Conservation (phyloP, 352 stramenopile genomes). For the Pythium inflatum region DNA sequence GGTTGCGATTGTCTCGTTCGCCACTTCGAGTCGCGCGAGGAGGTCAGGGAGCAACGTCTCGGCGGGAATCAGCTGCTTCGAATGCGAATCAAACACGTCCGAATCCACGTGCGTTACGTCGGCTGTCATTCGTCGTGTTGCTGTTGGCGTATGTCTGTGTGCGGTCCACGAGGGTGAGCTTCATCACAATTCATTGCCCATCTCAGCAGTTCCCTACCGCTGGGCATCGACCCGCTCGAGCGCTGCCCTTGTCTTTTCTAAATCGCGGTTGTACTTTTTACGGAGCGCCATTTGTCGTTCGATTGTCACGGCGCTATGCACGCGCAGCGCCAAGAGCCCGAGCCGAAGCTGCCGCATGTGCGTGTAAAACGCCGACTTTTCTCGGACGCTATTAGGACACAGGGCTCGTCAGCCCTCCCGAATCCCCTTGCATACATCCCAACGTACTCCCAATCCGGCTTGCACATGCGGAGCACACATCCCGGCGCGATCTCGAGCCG, state of each 20-base stretch:
- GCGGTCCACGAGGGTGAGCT: too few relatives aligned
- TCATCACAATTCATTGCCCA: background rate
- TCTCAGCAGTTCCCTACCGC: constrained; percentile 32
- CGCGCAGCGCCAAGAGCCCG: constrained; percentile 41
- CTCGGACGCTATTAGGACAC: constrained; percentile 32
- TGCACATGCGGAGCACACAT: constrained; percentile 59
- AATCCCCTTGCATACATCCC: background rate
- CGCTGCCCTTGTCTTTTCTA: constrained; percentile 48
- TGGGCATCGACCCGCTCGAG: constrained; percentile 45
- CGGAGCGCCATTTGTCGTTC: constrained; percentile 44
- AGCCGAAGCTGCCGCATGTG: constrained; percentile 65
- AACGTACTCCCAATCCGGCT: constrained; percentile 65
- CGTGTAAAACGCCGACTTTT: constrained; percentile 59
- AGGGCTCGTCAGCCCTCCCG: too few relatives aligned
- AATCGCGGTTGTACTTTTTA: constrained; percentile 56
- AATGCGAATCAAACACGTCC: constrained; percentile 68
- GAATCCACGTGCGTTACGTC: constrained; percentile 56
- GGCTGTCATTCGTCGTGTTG: constrained; percentile 15
- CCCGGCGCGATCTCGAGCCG: constrained; percentile 40
- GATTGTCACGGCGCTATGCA: constrained; percentile 37
- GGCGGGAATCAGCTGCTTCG: constrained; percentile 60
- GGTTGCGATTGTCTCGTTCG: constrained; percentile 42
- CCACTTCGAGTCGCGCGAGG: constrained; percentile 38
- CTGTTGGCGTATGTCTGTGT: too few relatives aligned
- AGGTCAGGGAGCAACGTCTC: constrained; percentile 59